Evolutionary conservation across 169 alveolate species (phyloP).

Genomic region (Ichthyophthirius multifiliis): DNA sequence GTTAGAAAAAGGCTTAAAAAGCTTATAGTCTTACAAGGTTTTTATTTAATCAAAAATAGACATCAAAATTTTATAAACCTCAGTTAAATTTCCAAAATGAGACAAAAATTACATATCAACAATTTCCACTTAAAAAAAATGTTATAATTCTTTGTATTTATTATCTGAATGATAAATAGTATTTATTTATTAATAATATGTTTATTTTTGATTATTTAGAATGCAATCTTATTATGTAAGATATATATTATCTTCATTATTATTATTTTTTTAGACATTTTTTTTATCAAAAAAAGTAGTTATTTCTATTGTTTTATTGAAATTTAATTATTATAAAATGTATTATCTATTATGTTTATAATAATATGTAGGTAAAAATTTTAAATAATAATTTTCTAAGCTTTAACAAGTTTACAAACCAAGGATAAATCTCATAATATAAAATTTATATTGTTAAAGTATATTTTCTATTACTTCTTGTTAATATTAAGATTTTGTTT

Average conservation of each 20-base stretch:
- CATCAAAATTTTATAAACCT: not conserved
- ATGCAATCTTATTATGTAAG: not conserved
- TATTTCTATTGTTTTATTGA: not conserved
- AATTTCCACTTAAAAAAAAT: not conserved
- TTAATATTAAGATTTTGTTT: not conserved
- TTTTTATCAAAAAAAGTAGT: not conserved
- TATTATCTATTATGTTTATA: not conserved
- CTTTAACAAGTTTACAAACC: not conserved
- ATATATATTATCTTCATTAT: too few species aligned
- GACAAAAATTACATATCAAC: not conserved
- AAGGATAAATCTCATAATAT: not conserved
- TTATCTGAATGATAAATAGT: not conserved
- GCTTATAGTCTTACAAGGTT: not conserved
- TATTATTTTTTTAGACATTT: too few species aligned
- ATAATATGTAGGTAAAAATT: not conserved
- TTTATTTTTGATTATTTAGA: not conserved
- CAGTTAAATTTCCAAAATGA: not conserved
- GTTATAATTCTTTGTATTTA: not conserved
- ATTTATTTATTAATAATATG: not conserved
- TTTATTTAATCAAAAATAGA: not conserved
- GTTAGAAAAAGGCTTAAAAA: not conserved
- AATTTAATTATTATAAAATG: not conserved
- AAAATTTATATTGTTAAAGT: not conserved
- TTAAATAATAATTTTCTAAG: not conserved
- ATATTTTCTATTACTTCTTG: not conserved